Evolutionary conservation across 768 basidiomycete species (phyloP), one percentile per base, ranked within the genome.

Genomic region (Serpula lacrymans): DNA sequence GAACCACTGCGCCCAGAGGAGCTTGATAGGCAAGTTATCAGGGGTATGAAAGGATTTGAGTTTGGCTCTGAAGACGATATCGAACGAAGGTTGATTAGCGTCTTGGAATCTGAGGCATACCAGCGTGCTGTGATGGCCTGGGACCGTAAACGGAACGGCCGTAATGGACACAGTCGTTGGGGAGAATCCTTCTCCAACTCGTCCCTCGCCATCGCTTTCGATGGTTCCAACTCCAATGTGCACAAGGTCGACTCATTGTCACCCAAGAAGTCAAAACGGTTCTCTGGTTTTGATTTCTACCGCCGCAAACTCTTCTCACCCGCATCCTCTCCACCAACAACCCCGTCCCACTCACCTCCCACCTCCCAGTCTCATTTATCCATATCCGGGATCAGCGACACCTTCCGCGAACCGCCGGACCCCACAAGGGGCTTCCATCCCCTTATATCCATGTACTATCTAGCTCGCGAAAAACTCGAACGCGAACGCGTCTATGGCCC

Each of bases 371-470:
- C 75, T 1, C 74, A 77, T 36, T 65, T 80, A 5, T 71, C 75
- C 18, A 64, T 71, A 57, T 56, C 67, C 4, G 63, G 68, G 21
- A 65, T 78, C 38, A 50, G 58, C 18, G 77, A 79, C 60, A 45
- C 62, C 10, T 61, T 70, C 39, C 73, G 70, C 43, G 68, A 82
- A 45, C 74, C 72, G 9, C 48, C 69, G 47, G 95, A 99, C 56
- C 94, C 95, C 4, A 95, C 91, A 11, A 70, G 78, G 39, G 96
- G 93, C 1, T 99, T 91, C 69, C 92, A 97, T 59, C 94, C 92
- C 0, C 74, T 99, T 20, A 77, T 98, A 33, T 91, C 93, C 22
- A 97, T 99, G 67, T 99, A 99, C 62, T 97, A 83, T 68, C 80
- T 99, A 14, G 88, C 94, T 4, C 74, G 90, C 39, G 96, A 99